Evolutionary conservation across 129 eudicot species (phyloP).

Genomic region (Silybum marianum): DNA sequence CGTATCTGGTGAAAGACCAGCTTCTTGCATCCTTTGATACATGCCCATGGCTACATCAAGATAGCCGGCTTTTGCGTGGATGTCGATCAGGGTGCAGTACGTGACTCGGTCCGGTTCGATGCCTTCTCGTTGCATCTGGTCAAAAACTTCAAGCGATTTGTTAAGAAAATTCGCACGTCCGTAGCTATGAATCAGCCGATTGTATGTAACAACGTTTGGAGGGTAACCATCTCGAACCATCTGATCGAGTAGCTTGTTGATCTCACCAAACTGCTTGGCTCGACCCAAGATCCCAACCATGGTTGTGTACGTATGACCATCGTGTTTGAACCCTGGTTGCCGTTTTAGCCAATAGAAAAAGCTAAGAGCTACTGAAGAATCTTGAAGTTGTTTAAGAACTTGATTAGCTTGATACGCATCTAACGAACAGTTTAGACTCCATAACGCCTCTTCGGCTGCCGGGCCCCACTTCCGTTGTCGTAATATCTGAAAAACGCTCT

Average conservation of each 20-base stretch:
- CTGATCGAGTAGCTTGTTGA: conserved; percentile 75
- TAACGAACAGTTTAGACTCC: conserved; percentile 57
- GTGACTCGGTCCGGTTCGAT: conserved; percentile 95
- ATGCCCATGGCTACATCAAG: conserved; percentile 92
- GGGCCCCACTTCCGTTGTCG: conserved; percentile 78
- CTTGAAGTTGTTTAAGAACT: conserved; percentile 87
- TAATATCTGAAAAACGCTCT: conserved; percentile 58
- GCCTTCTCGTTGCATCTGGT: conserved; percentile 74
- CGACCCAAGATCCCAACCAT: conserved; percentile 99
- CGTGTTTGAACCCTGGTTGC: conserved; percentile 82
- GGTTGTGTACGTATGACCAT: conserved; percentile 93
- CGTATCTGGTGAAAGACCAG: conserved; percentile 95
- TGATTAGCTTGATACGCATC: conserved; percentile 96
- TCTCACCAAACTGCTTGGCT: conserved; percentile 76
- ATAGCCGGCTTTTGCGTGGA: conserved; percentile 96
- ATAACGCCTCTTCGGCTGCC: conserved; percentile 71
- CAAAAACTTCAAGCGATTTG: conserved; percentile 76
- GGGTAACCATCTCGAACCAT: conserved; percentile 82
- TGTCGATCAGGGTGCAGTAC: conserved; percentile 96
- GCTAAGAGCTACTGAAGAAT: conserved; percentile 72
- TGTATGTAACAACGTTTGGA: conserved; percentile 93
- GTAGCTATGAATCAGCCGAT: conserved; percentile 92
- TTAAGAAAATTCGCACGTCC: conserved; percentile 91
- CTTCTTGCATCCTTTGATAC: conserved; percentile 93
- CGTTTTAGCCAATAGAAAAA: conserved; percentile 89